Evolutionary conservation across 805 yeast genomes (phyloP), one percentile per base, ranked within the genome.

Genomic region (Monosporozyma servazzii): DNA sequence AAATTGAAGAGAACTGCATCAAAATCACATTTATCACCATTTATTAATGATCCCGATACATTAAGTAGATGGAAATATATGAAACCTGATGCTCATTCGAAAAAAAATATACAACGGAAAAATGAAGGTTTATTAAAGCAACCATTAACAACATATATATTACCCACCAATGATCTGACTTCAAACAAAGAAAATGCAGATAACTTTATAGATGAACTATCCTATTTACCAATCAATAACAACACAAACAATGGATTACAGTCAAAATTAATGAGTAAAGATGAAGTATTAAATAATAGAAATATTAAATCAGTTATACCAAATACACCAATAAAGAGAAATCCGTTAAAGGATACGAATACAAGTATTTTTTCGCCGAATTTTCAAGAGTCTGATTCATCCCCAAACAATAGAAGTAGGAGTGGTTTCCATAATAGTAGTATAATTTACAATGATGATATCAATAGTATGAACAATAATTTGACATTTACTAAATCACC

Each of bases 271-370:
- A 47, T 54, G 3, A 54, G 45, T 48, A 51, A 46, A 50, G 37
- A 33, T 8, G 27, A 44, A 37, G 47, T 55, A 27, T 51, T 49
- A 30, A 61, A 54, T 25, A 61, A 67, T 20, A 41, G 29, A 41
- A 41, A 41, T 15, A 60, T 56, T 23, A 63, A 59, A 47, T 47
- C 60, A 18, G 50, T 51, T 23, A 62, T 61, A 18, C 70, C 69
- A 4, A 62, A 62, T 41, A 64, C 68, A 13, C 70, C 68, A 17
- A 60, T 67, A 37, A 67, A 66, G 45, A 64, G 57, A 54, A 62
- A 65, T 10, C 71, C 69, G 11, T 48, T 51, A 46, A 53, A 54
- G 40, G 54, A 54, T n/a, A 11, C 44, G n/a, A 55, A 47, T 40
- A 51, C 53, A 29, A 53, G 44, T 47, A 33, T 48, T 11, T 8